Percentiles rank a stretch among this genome's conserved stretches.
These are phyloP conservation scores for Raphanus raphanistrum DNA, from an alignment of 345 rosid species.

Conservation along the genomic window DNA sequence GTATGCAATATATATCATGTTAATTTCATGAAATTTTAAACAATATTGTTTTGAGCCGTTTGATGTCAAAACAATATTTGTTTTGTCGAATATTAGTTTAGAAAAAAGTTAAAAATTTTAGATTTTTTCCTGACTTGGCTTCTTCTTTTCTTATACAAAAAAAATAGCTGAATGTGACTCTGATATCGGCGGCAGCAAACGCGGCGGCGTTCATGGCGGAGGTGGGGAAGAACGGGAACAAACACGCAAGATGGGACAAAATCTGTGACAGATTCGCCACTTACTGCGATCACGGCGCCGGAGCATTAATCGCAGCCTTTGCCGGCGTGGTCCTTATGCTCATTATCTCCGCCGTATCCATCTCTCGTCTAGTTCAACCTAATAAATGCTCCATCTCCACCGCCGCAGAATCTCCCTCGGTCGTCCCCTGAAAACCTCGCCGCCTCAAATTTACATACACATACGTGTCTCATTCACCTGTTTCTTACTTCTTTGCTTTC, in stretches of 20 bases:
- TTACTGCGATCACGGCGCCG: slow-evolving; percentile 70
- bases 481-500: slow-evolving; percentile 20
- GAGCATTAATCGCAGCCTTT: slow-evolving; percentile 71
- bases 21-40: background rate
- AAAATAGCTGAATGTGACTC: slow-evolving; percentile 58
- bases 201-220: slow-evolving; percentile 88
- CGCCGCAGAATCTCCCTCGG: slow-evolving; percentile 21
- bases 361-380: slow-evolving; percentile 46
- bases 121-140: slow-evolving; percentile 6
- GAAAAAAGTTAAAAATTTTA: background rate
- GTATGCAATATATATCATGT: background rate
- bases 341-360: slow-evolving; percentile 53
- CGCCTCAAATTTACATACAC: background rate
- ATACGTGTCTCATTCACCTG: background rate
- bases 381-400: slow-evolving; percentile 18
- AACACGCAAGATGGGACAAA: slow-evolving; percentile 82
- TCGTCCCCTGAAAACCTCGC: slow-evolving; percentile 18
- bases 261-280: slow-evolving; percentile 71
- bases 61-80: background rate
- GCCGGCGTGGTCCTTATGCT: slow-evolving; percentile 61
- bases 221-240: slow-evolving; percentile 77
- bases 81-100: background rate
- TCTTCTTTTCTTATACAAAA: background rate
- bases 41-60: background rate
- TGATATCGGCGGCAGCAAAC: slow-evolving; percentile 62